A percentile compares a stretch with the other conserved stretches of the same genome.
phyloP scores from a whole-genome alignment of 805 yeast genomes.

The Suhomyces vadensis region DNA sequence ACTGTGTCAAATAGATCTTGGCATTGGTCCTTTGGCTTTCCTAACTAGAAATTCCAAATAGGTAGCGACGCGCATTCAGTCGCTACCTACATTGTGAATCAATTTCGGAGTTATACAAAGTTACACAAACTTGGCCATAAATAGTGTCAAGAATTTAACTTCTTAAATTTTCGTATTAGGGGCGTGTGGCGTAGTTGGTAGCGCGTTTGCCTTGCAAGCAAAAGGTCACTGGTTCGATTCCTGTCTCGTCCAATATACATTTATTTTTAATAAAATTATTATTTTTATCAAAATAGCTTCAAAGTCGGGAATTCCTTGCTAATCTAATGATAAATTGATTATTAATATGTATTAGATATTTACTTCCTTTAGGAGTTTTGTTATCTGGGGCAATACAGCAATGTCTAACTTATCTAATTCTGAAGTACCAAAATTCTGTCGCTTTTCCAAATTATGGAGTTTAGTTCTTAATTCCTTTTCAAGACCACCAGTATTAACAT shows the following conservation, averaged over 20 bases:
- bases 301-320: not conserved
- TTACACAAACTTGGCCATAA: too few species aligned
- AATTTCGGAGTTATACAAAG: too few species aligned
- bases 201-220: slow-evolving; percentile 80
- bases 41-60: too few species aligned
- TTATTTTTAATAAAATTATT: slow-evolving; percentile 17
- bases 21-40: too few species aligned
- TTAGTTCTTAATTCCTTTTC: slow-evolving; percentile 25
- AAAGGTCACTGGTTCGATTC: slow-evolving; percentile 79
- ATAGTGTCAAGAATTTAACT: not conserved
- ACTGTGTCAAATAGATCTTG: too few species aligned
- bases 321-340: not conserved
- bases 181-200: slow-evolving; percentile 85
- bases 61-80: too few species aligned
- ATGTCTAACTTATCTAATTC: slow-evolving; percentile 34
- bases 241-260: slow-evolving; percentile 61
- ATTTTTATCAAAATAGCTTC: too few species aligned
- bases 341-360: not conserved
- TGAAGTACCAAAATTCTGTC: slow-evolving; percentile 21
- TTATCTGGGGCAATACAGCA: slow-evolving; percentile 13
- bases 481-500: slow-evolving; percentile 32
- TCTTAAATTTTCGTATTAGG: slow-evolving; percentile 17
- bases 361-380: not conserved
- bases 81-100: too few species aligned
- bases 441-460: slow-evolving; percentile 18